Evolutionary conservation across 164 flowering plant species (phyloP).

Genomic region (Euptelea pleiosperma): DNA sequence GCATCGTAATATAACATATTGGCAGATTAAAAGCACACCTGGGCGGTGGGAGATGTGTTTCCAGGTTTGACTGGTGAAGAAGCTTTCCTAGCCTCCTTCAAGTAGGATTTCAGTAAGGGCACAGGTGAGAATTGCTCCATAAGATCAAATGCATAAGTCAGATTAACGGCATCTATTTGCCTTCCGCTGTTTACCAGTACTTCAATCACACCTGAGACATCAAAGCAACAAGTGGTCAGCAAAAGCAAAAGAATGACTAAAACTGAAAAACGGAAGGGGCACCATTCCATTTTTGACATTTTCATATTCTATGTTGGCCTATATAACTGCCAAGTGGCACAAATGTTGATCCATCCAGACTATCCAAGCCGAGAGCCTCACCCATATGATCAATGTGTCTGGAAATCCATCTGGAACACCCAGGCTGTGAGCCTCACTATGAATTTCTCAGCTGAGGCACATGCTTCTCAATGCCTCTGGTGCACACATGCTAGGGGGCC

Average conservation of each 20-base stretch:
- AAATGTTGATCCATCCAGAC: not conserved
- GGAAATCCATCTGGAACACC: too few species aligned
- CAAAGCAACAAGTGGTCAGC: constrained; percentile 6
- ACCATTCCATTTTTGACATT: not conserved
- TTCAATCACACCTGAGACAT: constrained; percentile 73
- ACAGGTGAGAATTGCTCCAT: constrained; percentile 76
- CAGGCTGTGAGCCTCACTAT: too few species aligned
- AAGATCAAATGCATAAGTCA: constrained; percentile 85
- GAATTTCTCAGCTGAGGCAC: too few species aligned
- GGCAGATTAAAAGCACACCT: constrained; percentile 36
- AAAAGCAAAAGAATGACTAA: not conserved
- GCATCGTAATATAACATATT: not conserved
- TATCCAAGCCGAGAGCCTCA: too few species aligned
- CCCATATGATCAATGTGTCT: too few species aligned
- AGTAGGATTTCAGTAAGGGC: constrained; percentile 66
- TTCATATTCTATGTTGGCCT: not conserved
- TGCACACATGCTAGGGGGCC: too few species aligned
- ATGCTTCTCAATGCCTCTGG: too few species aligned
- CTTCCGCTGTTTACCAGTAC: constrained; percentile 73
- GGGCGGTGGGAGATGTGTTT: constrained; percentile 52
- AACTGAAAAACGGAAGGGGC: not conserved
- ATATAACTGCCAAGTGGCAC: not conserved
- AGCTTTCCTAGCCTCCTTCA: constrained; percentile 67
- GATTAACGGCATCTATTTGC: constrained; percentile 91
- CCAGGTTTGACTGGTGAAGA: constrained; percentile 66